Evolutionary conservation across 106 monocot genomes (phyloP), one percentile per base, ranked within the genome.

Genomic region (Dendrobium chrysotoxum): DNA sequence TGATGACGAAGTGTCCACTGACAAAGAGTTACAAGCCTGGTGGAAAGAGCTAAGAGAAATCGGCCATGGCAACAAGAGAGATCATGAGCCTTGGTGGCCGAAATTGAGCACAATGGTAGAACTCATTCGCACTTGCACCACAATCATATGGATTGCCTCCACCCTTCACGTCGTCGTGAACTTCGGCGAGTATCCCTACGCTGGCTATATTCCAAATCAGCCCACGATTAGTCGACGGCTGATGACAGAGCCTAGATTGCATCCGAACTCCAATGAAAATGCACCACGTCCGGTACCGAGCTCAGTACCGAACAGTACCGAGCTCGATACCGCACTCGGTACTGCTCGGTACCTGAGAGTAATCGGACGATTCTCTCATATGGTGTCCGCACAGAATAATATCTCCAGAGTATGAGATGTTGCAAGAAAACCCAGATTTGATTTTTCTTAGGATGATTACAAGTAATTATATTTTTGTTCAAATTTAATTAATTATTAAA

Each of bases 181-280:
- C 80, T 88, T 91, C 82, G 91, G 79, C 28, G 88, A 91, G 77
- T 91, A 91, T 80, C 88, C 88, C 1, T 84, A 86, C 20, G 91
- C 88, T 7, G 91, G 91, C 2, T 91, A 91, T 84, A 53, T 86
- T 38, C 91, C 91, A 18, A 91, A 88, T 76, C 86, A 88, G 17
- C 91, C 91, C 12, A 82, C 91, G 0, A 40, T 91, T 58, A 85
- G 85, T 54, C 88, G 88, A 12, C 67, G 81, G 28, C 74, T 87
- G 58, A 74, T 91, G 70, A 88, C 91, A 26, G 85, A 79, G 16
- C 88, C 86, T 18, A 80, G 88, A 1, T 68, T 53, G 1, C n/a
- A n/a, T n/a, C n/a, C n/a, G n/a, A n/a, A n/a, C n/a, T n/a, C n/a
- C n/a, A n/a, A n/a, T n/a, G n/a, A n/a, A n/a, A n/a, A n/a, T n/a